Evolutionary conservation across 306 rosid genomes (phyloP).

Genomic region (Morella rubra): DNA sequence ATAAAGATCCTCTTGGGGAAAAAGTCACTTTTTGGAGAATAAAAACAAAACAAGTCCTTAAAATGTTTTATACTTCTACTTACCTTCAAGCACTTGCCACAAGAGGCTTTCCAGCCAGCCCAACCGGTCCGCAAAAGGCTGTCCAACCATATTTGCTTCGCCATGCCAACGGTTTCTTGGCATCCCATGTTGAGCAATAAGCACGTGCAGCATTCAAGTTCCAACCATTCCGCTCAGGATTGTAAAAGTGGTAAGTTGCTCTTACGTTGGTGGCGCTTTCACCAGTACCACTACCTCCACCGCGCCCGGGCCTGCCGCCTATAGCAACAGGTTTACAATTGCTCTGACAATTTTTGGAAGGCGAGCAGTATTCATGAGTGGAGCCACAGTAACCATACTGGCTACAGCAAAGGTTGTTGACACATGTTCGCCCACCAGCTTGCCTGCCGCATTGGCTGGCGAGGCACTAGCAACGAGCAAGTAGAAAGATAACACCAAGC

Average conservation of each 20-base stretch:
- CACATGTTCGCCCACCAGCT: constrained; percentile 43
- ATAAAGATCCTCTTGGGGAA: too few relatives aligned
- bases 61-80: background rate
- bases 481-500: background rate
- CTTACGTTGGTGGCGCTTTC: constrained; percentile 45
- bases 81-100: constrained; percentile 72
- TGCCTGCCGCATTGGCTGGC: constrained; percentile 58
- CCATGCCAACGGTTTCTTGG: constrained; percentile 62
- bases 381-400: constrained; percentile 59
- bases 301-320: background rate
- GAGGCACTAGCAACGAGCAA: constrained; percentile 7
- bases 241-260: constrained; percentile 67
- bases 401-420: constrained; percentile 49
- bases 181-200: constrained; percentile 81
- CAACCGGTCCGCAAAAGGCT: constrained; percentile 70
- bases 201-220: constrained; percentile 55
- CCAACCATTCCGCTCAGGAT: constrained; percentile 60
- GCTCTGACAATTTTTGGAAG: constrained; percentile 49
- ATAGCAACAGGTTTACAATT: constrained; percentile 27
- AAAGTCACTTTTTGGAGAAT: too few relatives aligned
- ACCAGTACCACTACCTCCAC: constrained; percentile 3
- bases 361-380: constrained; percentile 48
- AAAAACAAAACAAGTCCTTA: too few relatives aligned
- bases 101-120: constrained; percentile 47
- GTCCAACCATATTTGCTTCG: constrained; percentile 88